Conservation (phyloP, 2,329 filamentous ascomycete genomes). For the Trichoderma sp. region DNA sequence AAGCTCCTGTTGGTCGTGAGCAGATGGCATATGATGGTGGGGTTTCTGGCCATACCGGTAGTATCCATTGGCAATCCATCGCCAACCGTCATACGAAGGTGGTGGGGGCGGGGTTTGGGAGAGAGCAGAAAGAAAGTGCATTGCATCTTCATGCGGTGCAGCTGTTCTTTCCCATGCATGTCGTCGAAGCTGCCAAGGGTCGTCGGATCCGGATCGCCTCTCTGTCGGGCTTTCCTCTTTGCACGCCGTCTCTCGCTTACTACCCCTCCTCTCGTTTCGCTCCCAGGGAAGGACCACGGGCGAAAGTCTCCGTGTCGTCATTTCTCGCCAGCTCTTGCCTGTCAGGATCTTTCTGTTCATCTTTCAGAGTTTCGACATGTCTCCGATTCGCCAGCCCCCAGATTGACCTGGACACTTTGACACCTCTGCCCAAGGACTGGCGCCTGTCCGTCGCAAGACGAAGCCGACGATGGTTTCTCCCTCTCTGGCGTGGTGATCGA, state of each 20-base stretch:
- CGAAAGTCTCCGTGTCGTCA: not conserved
- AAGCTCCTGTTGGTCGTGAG: conserved; percentile 23
- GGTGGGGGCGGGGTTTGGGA: conserved; percentile 27
- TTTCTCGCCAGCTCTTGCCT: not conserved
- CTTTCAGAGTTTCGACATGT: not conserved
- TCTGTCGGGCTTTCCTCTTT: not conserved
- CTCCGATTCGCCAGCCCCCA: not conserved
- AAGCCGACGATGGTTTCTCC: not conserved
- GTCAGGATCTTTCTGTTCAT: not conserved
- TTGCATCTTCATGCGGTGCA: conserved; percentile 20
- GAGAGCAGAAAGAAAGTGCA: conserved; percentile 8
- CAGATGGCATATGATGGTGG: conserved; percentile 28
- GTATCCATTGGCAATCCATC: conserved; percentile 26
- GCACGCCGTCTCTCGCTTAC: not conserved
- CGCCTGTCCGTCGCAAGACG: not conserved
- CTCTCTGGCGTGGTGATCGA: conserved; percentile 5
- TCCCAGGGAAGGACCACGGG: not conserved
- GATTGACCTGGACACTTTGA: too few species aligned
- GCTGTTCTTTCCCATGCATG: conserved; percentile 8
- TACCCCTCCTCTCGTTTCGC: not conserved
- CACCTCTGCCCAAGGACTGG: too few species aligned
- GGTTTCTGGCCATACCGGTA: conserved; percentile 26
- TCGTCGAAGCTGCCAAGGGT: not conserved
- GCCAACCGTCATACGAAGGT: conserved; percentile 21
- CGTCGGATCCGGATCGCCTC: conserved; percentile 11